These are phyloP conservation scores for Fremontodendron californicum DNA, from an alignment of 345 rosid species.

Conservation along the genomic window DNA sequence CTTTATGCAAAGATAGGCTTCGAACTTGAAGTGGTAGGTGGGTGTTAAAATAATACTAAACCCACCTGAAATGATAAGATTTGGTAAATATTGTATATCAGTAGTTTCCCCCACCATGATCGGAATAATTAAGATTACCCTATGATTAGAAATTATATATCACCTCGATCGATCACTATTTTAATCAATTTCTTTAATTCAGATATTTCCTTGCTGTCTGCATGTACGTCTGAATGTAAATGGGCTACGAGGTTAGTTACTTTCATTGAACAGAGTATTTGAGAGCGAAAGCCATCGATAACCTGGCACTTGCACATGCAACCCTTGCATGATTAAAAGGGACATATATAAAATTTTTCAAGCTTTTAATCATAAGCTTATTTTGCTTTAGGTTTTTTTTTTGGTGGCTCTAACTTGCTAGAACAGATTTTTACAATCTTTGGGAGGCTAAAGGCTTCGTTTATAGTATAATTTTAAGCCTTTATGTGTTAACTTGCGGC, in stretches of 20 bases:
- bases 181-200: neutral
- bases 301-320: neutral
- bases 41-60: neutral
- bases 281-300: neutral
- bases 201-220: neutral
- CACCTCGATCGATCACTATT: neutral
- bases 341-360: neutral
- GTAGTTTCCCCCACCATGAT: neutral
- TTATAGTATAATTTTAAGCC: neutral
- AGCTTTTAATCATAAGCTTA: too few relatives aligned
- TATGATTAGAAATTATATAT: neutral
- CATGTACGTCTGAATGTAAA: neutral
- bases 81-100: neutral
- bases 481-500: neutral
- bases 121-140: conserved; percentile 8
- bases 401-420: too few relatives aligned
- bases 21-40: neutral
- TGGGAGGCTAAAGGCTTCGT: neutral
- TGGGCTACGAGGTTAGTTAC: neutral
- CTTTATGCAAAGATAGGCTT: neutral
- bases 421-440: neutral
- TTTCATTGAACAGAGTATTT: neutral
- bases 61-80: conserved; percentile 12
- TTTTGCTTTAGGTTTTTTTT: too few relatives aligned
- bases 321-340: neutral